phyloP scores from a whole-genome alignment of 495 filamentous ascomycete genomes.

The Lepidopterella palustris region DNA sequence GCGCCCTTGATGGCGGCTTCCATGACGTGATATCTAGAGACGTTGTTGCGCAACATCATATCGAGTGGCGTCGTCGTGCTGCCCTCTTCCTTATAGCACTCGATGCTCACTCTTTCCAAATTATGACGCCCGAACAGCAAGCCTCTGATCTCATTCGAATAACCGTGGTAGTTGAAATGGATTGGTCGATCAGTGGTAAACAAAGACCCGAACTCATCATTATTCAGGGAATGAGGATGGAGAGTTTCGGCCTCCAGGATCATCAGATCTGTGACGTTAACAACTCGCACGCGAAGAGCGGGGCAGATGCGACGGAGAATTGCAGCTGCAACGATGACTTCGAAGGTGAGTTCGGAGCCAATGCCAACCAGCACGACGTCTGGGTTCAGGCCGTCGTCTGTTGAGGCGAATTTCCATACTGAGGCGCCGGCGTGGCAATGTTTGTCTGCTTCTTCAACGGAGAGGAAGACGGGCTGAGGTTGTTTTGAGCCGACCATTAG shows the following conservation, averaged over 20 bases:
- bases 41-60: conserved; percentile 64
- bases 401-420: conserved; percentile 53
- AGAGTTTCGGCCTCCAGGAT: conserved; percentile 52
- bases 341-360: conserved; percentile 64
- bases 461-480: conserved; percentile 60
- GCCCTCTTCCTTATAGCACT: conserved; percentile 64
- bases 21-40: conserved; percentile 58
- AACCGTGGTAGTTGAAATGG: conserved; percentile 70
- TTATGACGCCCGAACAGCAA: conserved; percentile 54
- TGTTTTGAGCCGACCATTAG: conserved; percentile 72
- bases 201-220: conserved; percentile 49
- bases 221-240: conserved; percentile 57
- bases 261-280: conserved; percentile 73
- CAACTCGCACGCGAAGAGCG: conserved; percentile 52
- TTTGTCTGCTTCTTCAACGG: conserved; percentile 55
- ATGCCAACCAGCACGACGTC: conserved; percentile 67
- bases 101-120: conserved; percentile 49
- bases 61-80: conserved; percentile 68
- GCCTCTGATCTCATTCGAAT: conserved; percentile 55
- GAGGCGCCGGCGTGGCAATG: too few relatives aligned
- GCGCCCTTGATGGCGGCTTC: conserved; percentile 51
- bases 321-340: conserved; percentile 58
- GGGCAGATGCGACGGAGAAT: conserved; percentile 51
- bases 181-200: conserved; percentile 57
- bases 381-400: conserved; percentile 51